These are phyloP conservation scores for Ananas comosus DNA, from an alignment of 176 grass and related monocot species.

Conservation along the genomic window DNA sequence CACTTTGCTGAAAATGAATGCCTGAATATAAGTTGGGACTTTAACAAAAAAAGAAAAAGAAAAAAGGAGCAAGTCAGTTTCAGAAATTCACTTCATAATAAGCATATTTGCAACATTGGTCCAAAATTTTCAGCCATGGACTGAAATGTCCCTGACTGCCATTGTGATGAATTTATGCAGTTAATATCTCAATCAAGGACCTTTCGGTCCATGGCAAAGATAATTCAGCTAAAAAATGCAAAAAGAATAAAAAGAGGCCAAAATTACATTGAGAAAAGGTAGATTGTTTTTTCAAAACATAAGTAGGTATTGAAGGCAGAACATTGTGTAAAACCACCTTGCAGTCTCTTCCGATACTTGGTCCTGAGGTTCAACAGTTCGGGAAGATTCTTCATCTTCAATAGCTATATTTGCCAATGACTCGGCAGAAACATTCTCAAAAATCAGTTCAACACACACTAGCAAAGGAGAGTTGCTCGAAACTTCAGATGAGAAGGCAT, in stretches of 20 bases:
- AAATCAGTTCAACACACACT: conserved; percentile 56
- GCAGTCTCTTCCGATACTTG: conserved; percentile 42
- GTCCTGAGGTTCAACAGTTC: conserved; percentile 23
- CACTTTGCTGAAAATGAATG: neutral
- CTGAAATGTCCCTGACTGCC: no score
- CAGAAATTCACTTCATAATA: no score
- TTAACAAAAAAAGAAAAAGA: no score
- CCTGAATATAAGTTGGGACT: no score
- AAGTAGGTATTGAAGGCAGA: neutral
- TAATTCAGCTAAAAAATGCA: no score
- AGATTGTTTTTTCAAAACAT: neutral
- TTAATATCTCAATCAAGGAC: no score
- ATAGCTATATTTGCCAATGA: conserved; percentile 53
- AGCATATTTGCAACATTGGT: no score
- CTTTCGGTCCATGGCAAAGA: no score
- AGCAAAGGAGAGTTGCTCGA: conserved; percentile 46
- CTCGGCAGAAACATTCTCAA: conserved; percentile 58
- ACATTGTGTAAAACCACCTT: conserved; percentile 34
- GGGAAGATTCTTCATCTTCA: conserved; percentile 60
- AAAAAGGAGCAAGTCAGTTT: no score
- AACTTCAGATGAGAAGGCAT: conserved; percentile 72
- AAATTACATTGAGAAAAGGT: neutral
- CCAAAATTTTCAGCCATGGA: no score
- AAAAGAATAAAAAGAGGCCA: neutral
- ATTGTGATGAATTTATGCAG: no score